phyloP scores from a whole-genome alignment of 371 early-diverging fungal genomes.

The Mortierella sp. region DNA sequence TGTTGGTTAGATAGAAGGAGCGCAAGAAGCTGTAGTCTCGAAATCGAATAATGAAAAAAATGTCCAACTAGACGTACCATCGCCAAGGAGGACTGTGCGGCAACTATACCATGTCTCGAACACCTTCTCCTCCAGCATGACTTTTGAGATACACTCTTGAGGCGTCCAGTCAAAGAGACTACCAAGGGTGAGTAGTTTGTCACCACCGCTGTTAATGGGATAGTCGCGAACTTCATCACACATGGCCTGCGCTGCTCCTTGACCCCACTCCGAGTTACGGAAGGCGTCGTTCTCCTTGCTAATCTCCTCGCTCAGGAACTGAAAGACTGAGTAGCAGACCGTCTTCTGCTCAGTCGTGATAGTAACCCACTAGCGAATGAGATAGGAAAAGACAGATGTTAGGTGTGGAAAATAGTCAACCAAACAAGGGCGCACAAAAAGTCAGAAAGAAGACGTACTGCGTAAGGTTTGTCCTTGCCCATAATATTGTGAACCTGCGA shows the following conservation, averaged over 20 bases:
- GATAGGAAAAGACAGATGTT: no score
- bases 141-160: slow-evolving; percentile 5
- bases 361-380: not conserved
- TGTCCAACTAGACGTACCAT: slow-evolving; percentile 4
- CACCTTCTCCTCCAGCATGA: slow-evolving; percentile 13
- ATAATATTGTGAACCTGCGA: no score
- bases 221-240: slow-evolving; percentile 10
- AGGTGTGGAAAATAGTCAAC: no score
- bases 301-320: not conserved
- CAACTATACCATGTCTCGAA: not conserved
- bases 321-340: not conserved
- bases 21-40: no score
- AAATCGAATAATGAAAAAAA: not conserved
- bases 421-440: no score
- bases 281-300: slow-evolving; percentile 4
- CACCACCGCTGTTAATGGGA: not conserved
- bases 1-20: no score
- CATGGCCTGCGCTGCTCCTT: not conserved
- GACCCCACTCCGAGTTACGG: slow-evolving; percentile 13
- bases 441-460: no score
- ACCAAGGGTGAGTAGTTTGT: not conserved
- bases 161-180: slow-evolving; percentile 3
- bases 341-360: not conserved
- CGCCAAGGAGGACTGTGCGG: not conserved
- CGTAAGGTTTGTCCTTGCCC: no score